phyloP scores from a whole-genome alignment of 345 rosid species.

The Salix udensis region DNA sequence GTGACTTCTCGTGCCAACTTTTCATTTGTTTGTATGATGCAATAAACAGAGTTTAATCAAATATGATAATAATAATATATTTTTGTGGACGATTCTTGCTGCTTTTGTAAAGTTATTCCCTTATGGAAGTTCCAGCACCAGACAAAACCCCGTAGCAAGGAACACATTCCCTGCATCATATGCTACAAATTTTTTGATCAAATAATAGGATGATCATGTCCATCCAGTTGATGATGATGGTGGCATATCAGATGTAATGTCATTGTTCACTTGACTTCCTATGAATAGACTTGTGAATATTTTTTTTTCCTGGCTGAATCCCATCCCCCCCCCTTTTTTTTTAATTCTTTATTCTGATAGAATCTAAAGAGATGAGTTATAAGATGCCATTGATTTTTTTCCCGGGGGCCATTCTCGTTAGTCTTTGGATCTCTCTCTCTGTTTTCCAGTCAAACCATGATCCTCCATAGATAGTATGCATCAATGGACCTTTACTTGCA shows the following conservation, averaged over 20 bases:
- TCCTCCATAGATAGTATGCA: background rate
- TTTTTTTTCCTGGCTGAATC: background rate
- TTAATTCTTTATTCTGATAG: background rate
- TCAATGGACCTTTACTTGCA: too few relatives aligned
- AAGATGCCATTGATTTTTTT: conserved; percentile 17
- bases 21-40: background rate
- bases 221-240: background rate
- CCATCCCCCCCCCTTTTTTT: too few relatives aligned
- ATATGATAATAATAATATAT: background rate
- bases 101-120: conserved; percentile 13
- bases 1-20: conserved; percentile 10
- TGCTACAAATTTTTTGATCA: conserved; percentile 9
- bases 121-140: background rate
- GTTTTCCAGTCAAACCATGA: background rate
- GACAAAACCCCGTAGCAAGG: background rate
- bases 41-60: too few relatives aligned
- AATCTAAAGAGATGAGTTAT: conserved; percentile 24
- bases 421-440: background rate
- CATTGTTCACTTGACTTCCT: background rate
- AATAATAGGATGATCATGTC: background rate
- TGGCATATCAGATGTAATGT: too few relatives aligned
- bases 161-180: conserved; percentile 8
- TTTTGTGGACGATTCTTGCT: background rate
- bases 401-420: background rate
- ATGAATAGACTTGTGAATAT: background rate